A percentile compares a stretch with the other conserved stretches of the same genome.
Conservation (phyloP, 2,329 filamentous ascomycete species). For the Colletotrichum sp. region DNA sequence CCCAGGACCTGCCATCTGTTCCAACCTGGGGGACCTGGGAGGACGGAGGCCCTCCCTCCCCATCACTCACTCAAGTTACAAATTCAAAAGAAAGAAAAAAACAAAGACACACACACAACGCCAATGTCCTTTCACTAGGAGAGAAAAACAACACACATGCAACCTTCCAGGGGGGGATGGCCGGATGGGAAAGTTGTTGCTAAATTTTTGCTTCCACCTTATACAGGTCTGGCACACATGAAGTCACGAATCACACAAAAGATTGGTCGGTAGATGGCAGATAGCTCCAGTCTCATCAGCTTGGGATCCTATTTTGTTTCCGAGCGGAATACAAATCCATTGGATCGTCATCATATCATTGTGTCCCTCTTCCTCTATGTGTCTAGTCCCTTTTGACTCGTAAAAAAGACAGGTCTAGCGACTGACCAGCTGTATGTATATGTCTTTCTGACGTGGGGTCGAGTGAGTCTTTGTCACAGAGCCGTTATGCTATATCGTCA, state of each 20-base stretch:
- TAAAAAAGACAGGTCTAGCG: neutral
- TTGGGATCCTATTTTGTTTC: neutral
- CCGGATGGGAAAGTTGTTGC: neutral
- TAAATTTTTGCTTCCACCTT: neutral
- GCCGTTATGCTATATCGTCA: neutral
- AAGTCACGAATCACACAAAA: slow-evolving; percentile 12
- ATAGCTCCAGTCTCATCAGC: neutral
- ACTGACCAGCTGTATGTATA: neutral
- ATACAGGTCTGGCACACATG: slow-evolving; percentile 5
- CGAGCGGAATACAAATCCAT: neutral
- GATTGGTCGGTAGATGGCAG: slow-evolving; percentile 1
- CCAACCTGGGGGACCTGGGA: neutral
- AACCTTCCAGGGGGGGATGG: neutral
- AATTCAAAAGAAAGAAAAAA: neutral
- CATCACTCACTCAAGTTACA: neutral
- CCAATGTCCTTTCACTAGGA: neutral
- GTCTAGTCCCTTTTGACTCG: neutral
- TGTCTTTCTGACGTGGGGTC: neutral
- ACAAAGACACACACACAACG: neutral
- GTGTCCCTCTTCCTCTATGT: neutral
- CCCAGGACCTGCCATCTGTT: neutral
- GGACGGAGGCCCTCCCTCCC: neutral
- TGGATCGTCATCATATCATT: neutral
- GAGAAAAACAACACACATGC: neutral
- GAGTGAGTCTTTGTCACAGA: neutral